phyloP scores from a whole-genome alignment of 2,329 filamentous ascomycete genomes.

The Uncinocarpus reesii region DNA sequence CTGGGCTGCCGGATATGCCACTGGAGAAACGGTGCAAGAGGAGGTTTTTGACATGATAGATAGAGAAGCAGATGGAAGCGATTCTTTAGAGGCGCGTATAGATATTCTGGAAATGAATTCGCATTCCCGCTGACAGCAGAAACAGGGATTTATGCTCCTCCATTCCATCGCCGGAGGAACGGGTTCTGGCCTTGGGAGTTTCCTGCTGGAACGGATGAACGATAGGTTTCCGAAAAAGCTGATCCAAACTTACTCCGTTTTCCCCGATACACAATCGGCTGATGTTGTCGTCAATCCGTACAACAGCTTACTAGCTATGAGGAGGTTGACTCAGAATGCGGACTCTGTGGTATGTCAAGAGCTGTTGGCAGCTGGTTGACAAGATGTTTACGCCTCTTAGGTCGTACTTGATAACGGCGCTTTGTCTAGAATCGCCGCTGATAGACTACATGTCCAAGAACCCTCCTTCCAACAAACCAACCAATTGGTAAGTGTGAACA shows the following conservation, averaged over 20 bases:
- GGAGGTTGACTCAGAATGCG: conserved; percentile 84
- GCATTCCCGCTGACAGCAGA: conserved; percentile 5
- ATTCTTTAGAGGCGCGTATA: conserved; percentile 67
- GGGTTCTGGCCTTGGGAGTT: conserved; percentile 89
- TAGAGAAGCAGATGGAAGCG: conserved; percentile 92
- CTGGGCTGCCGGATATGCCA: conserved; percentile 94
- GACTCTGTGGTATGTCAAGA: conserved; percentile 66
- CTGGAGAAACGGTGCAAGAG: conserved; percentile 82
- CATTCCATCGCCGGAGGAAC: conserved; percentile 97
- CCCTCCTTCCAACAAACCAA: conserved; percentile 97
- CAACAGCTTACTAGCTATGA: conserved; percentile 88
- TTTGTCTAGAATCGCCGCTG: conserved; percentile 83
- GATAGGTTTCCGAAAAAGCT: conserved; percentile 98
- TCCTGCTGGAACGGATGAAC: conserved; percentile 87
- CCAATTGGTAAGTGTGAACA: conserved; percentile 56
- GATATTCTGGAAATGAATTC: neutral
- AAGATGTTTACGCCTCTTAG: conserved; percentile 27
- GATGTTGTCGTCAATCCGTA: conserved; percentile 98
- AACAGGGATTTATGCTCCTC: conserved; percentile 88
- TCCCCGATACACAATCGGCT: conserved; percentile 80
- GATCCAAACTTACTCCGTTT: conserved; percentile 97
- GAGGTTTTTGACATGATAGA: conserved; percentile 99
- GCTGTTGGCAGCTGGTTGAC: neutral
- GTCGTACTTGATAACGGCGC: conserved; percentile 93
- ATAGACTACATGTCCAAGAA: conserved; percentile 86